Conservation (phyloP, 139 green algal genomes). For the Closterium sp. region DNA sequence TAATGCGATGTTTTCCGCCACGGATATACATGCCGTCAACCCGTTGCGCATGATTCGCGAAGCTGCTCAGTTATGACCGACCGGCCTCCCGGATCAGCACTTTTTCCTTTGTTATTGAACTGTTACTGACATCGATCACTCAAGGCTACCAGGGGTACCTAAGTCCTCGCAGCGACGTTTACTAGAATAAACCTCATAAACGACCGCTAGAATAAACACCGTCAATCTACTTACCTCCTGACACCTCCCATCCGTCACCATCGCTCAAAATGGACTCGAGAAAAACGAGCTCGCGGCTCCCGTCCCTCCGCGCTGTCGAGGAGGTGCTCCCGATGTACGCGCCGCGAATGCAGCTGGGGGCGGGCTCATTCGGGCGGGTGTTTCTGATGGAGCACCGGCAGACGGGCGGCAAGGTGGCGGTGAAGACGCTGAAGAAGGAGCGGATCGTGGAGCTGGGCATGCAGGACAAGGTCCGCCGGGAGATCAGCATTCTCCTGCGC, state of each 20-base stretch:
- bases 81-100: no score
- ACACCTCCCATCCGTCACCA: background rate
- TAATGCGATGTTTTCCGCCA: background rate
- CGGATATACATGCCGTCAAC: background rate
- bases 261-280: background rate
- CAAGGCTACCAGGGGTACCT: no score
- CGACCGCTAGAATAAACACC: background rate
- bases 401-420: constrained; percentile 17
- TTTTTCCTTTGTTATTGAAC: no score
- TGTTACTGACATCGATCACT: no score
- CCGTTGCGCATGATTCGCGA: background rate
- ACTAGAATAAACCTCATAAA: background rate
- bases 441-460: constrained; percentile 38
- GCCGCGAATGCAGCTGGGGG: constrained; percentile 19
- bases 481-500: constrained; percentile 31
- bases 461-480: constrained; percentile 33
- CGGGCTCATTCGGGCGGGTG: constrained; percentile 38
- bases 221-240: background rate
- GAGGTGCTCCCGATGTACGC: constrained; percentile 40
- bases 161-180: no score
- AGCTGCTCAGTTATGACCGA: background rate
- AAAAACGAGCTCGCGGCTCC: background rate
- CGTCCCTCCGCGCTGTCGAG: constrained; percentile 25
- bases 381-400: constrained; percentile 50
- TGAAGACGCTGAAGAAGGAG: constrained; percentile 51